Percentiles rank a stretch among this genome's conserved stretches.
These are phyloP conservation scores for Gaultheria prostrata DNA, from an alignment of 148 eudicot genomes.

Conservation along the genomic window DNA sequence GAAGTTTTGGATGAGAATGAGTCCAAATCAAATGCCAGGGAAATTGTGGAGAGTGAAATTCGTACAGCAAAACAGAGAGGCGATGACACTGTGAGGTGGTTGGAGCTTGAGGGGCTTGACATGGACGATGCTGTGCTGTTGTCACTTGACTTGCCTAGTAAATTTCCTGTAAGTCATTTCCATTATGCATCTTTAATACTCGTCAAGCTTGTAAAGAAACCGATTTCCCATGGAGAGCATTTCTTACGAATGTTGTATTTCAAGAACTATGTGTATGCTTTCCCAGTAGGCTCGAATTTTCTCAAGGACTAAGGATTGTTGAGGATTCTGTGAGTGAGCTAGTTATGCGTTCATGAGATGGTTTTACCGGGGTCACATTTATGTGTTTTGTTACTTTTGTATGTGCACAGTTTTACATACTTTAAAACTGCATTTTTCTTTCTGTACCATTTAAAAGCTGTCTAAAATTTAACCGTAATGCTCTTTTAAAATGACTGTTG, in stretches of 20 bases:
- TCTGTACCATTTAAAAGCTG: background rate
- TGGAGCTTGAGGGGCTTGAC: slow-evolving; percentile 86
- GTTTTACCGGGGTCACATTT: too few species aligned
- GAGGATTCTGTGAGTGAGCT: background rate
- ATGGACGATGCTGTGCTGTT: slow-evolving; percentile 62
- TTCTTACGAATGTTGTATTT: background rate
- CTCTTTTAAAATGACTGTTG: background rate
- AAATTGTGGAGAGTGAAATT: slow-evolving; percentile 60
- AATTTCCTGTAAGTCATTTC: slow-evolving; percentile 69
- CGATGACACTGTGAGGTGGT: slow-evolving; percentile 58
- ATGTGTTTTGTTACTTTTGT: background rate
- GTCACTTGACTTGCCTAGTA: slow-evolving; percentile 71
- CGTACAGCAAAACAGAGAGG: slow-evolving; percentile 44
- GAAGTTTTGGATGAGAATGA: slow-evolving; percentile 30
- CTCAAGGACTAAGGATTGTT: background rate
- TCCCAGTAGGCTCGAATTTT: background rate
- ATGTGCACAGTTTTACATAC: background rate
- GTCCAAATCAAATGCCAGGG: slow-evolving; percentile 35
- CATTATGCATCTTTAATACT: slow-evolving; percentile 9
- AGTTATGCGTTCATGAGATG: background rate
- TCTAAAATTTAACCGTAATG: background rate
- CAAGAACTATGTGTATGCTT: background rate
- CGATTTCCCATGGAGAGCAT: background rate
- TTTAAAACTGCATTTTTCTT: background rate
- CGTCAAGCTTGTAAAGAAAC: background rate